Evolutionary conservation across 2,329 filamentous ascomycete species (phyloP).

Genomic region (Ceratocystis lukuohia): DNA sequence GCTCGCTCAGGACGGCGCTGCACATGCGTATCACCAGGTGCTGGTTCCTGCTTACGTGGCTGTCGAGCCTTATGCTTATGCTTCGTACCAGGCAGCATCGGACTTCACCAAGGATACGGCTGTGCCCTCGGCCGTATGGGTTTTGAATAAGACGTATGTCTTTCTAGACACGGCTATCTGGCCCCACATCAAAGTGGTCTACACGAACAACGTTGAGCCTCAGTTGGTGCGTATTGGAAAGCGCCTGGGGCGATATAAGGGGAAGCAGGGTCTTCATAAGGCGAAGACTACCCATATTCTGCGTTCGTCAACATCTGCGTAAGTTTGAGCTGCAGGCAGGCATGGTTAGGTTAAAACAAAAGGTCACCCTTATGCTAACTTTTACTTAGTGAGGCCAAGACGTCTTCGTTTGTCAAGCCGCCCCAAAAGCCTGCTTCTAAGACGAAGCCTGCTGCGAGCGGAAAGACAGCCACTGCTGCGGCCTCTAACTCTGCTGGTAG

Average conservation of each 20-base stretch:
- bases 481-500: conserved; percentile 22
- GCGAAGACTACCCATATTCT: conserved; percentile 24
- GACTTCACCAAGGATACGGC: conserved; percentile 55
- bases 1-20: conserved; percentile 46
- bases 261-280: conserved; percentile 30
- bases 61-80: conserved; percentile 59
- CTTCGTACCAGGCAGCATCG: conserved; percentile 53
- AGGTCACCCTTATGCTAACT: not conserved
- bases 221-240: conserved; percentile 87
- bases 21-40: conserved; percentile 57
- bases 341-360: not conserved
- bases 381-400: conserved; percentile 8
- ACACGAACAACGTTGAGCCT: conserved; percentile 86
- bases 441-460: conserved; percentile 20
- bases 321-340: conserved; percentile 18
- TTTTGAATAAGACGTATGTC: conserved; percentile 52
- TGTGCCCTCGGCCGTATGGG: conserved; percentile 58
- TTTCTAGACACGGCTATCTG: conserved; percentile 68
- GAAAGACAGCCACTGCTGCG: conserved; percentile 22
- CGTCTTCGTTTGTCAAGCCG: conserved; percentile 18
- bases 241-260: conserved; percentile 64
- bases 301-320: conserved; percentile 22
- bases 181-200: conserved; percentile 68
- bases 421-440: conserved; percentile 22
- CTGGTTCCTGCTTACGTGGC: conserved; percentile 62